These are phyloP conservation scores for Wilcoxina mikolae DNA, from an alignment of 495 filamentous ascomycete species.

Conservation along the genomic window DNA sequence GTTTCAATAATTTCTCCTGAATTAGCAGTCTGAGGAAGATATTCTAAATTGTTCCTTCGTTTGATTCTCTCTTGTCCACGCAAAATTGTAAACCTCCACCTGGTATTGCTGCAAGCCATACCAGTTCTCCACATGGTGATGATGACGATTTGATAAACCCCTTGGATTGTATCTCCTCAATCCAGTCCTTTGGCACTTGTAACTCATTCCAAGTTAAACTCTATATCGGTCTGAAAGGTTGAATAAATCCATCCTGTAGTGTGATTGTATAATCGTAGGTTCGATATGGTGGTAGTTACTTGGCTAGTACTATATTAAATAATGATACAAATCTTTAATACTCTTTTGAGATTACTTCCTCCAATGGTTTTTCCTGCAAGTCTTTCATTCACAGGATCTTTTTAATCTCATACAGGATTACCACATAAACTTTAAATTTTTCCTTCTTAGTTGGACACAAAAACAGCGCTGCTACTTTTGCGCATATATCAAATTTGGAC, in stretches of 20 bases:
- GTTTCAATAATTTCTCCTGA: background rate
- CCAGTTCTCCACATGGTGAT: background rate
- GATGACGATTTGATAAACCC: constrained; percentile 5
- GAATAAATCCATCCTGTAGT: constrained; percentile 4
- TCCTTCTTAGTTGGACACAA: too few relatives aligned
- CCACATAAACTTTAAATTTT: too few relatives aligned
- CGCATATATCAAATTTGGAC: too few relatives aligned
- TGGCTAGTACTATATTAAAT: too few relatives aligned
- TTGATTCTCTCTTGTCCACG: background rate
- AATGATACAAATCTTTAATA: too few relatives aligned
- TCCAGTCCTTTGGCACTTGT: background rate
- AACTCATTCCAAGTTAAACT: constrained; percentile 3
- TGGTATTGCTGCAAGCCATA: background rate
- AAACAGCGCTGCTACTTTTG: too few relatives aligned
- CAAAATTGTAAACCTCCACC: background rate
- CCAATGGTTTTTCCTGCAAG: too few relatives aligned
- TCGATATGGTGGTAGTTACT: too few relatives aligned
- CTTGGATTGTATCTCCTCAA: constrained; percentile 9
- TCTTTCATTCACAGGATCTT: too few relatives aligned
- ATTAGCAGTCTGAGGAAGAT: background rate
- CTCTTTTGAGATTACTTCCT: too few relatives aligned
- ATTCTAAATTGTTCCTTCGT: constrained; percentile 1
- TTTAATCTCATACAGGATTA: too few relatives aligned
- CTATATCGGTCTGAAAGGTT: background rate
- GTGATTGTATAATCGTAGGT: too few relatives aligned